phyloP scores from a whole-genome alignment of 1,139 yeast species.

The Pichia norvegensis region DNA sequence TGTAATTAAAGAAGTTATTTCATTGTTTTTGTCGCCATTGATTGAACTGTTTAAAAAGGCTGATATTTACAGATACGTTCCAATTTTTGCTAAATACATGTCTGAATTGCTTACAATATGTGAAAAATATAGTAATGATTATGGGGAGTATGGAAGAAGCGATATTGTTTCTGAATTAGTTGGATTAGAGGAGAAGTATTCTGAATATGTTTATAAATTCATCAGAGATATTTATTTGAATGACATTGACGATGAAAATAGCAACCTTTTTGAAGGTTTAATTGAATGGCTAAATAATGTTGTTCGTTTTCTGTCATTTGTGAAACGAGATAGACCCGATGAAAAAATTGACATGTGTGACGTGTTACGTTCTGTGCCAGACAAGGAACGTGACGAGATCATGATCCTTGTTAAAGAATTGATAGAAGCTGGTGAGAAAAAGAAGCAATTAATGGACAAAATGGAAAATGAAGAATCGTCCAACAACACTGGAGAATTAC shows the following conservation, averaged over 20 bases:
- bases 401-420: conserved; percentile 33
- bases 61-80: conserved; percentile 66
- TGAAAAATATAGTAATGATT: conserved; percentile 41
- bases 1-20: conserved; percentile 61
- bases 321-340: conserved; percentile 46
- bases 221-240: conserved; percentile 67
- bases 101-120: conserved; percentile 56
- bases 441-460: conserved; percentile 35
- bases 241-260: conserved; percentile 42
- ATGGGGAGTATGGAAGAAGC: conserved; percentile 20
- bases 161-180: conserved; percentile 58
- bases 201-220: conserved; percentile 61
- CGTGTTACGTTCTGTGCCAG: background rate
- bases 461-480: conserved; percentile 28
- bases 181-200: conserved; percentile 59
- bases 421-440: conserved; percentile 36
- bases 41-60: conserved; percentile 70
- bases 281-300: conserved; percentile 60
- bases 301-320: conserved; percentile 49
- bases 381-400: background rate
- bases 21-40: conserved; percentile 78
- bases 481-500: conserved; percentile 12
- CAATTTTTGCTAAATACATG: conserved; percentile 64
- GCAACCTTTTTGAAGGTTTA: conserved; percentile 59
- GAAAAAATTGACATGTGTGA: conserved; percentile 36